Base-by-base conservation (phyloP, 768 basidiomycete genomes). In the Suillus subalutaceus region DNA sequence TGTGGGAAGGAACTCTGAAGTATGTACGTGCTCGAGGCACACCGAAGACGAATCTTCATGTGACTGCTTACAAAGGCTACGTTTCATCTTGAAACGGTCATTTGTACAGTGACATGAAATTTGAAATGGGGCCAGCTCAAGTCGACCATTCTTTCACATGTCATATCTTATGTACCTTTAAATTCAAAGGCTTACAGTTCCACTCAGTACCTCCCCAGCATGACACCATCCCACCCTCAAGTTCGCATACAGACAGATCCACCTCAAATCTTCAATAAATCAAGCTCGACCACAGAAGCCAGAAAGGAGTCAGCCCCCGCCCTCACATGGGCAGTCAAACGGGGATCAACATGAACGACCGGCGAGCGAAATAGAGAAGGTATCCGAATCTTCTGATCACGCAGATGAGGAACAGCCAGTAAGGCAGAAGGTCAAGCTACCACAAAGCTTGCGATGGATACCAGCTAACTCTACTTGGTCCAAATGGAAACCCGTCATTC, bases 401-500 rank as follows among this genome's bases (percentile, higher is more conserved):
- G 2, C 18, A 13, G 41, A 30, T 5, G 23, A 60, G 26, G 61
- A 60, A 38, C 18, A n/a, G 18, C 37, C 44, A 4, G 50, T 48
- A 8, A 66, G 40, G 56, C 57, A 12, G 38, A 13, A 32, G 2
- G 30, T 67, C 30, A 69, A 44, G 32, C 65, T 80, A 7, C 83
- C 82, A 0, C 10, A 67, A 26, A 61, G 70, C 62, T 67, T 87
- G 43, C 73, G 75, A 40, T 92, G 90, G 91, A 83, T 90, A 26
- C 79, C 82, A 2, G 78, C 75, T 18, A 90, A 88, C 65, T 84
- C 79, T 74, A 85, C 77, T 0, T 88, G 85, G 84, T 76, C 84
- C 20, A 88, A 85, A 70, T 66, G 88, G 69, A 90, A 89, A 75
- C 87, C 89, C 4, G 85, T 83, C 12, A 77, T 92, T 46, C 85